These are phyloP conservation scores for Hortiboletus campestris DNA, from an alignment of 768 basidiomycete genomes.

Conservation along the genomic window DNA sequence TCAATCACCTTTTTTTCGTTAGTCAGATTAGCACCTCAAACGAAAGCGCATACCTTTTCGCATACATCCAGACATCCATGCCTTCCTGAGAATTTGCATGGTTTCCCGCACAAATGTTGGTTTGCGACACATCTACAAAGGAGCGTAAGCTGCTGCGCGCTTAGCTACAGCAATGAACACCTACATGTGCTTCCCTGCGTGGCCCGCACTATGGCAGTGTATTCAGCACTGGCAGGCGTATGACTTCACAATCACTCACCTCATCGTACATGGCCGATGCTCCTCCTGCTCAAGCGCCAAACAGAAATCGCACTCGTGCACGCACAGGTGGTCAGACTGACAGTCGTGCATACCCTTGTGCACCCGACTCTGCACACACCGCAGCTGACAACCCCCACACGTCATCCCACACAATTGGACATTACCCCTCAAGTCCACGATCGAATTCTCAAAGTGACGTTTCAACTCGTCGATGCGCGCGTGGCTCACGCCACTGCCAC, in stretches of 20 bases:
- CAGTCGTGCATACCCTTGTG: conserved; percentile 53
- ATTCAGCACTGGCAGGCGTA: background rate
- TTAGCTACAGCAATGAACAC: conserved; percentile 2
- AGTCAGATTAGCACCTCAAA: background rate
- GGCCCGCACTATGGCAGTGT: conserved; percentile 48
- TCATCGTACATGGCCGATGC: conserved; percentile 42
- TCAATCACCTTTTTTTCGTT: conserved; percentile 38
- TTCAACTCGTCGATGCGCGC: conserved; percentile 46
- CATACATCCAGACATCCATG: conserved; percentile 53
- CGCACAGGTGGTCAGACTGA: conserved; percentile 47
- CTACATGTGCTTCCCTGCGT: conserved; percentile 54
- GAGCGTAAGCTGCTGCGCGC: background rate
- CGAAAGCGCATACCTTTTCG: conserved; percentile 40
- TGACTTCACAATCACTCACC: conserved; percentile 35
- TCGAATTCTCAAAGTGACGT: conserved; percentile 40
- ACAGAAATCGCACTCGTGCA: conserved; percentile 42
- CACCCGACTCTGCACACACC: conserved; percentile 44
- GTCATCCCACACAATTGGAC: conserved; percentile 49
- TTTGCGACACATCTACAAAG: conserved; percentile 48
- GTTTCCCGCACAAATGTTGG: conserved; percentile 54
- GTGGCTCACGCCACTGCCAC: conserved; percentile 19
- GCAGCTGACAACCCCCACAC: conserved; percentile 48
- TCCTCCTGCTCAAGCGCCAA: conserved; percentile 28
- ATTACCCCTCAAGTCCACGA: conserved; percentile 45
- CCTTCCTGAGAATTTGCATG: conserved; percentile 45